Evolutionary conservation across 1,284 basidiomycete species (phyloP), one percentile per base, ranked within the genome.

Genomic region (Apiotrichum sp.): DNA sequence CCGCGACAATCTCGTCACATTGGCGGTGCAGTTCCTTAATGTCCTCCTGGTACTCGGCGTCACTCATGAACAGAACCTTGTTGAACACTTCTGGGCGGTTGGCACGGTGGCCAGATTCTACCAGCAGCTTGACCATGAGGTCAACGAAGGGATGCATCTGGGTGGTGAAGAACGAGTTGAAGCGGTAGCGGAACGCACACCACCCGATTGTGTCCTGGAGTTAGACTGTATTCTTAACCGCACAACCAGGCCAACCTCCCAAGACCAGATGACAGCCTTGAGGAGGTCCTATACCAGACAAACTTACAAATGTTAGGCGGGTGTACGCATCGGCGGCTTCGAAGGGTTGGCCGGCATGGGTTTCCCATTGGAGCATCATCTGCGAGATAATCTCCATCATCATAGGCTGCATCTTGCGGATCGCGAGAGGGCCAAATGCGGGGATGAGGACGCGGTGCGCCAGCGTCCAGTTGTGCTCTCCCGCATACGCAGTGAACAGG

Each of bases 381-480:
- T 83, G 81, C 38, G 73, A 69, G n/a, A 74, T 72, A 47, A 82
- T 78, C 57, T 82, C 82, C 32, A 75, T 65, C 81, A 82, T 70
- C 43, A 61, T 58, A 13, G 40, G 40, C 65, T 80, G 79, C 81
- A 82, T 82, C 56, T 73, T 74, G 43, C 74, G 76, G 57, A 82
- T 78, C 2, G 76, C 73, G 9, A 76, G 63, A 0, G 79, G 78
- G 32, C 80, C 79, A 66, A 83, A 83, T 2, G 80, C 78, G 10
- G 81, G 81, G 72, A 81, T 79, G 16, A 83, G 76, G 41, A 83
- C 72, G 36, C 80, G 80, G 68, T 83, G 80, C 78, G 64, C 63
- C 4, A 65, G 56, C 29, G 57, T 55, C 81, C 81, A 82, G 65
- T 80, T 80, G 41, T 74, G 73, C 59, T 83, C 81, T 6, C 76